Percentiles rank a stretch among this genome's conserved stretches.
Evolutionary conservation across 768 basidiomycete species (phyloP).

Genomic region (Lactarius pseudohatsudake): DNA sequence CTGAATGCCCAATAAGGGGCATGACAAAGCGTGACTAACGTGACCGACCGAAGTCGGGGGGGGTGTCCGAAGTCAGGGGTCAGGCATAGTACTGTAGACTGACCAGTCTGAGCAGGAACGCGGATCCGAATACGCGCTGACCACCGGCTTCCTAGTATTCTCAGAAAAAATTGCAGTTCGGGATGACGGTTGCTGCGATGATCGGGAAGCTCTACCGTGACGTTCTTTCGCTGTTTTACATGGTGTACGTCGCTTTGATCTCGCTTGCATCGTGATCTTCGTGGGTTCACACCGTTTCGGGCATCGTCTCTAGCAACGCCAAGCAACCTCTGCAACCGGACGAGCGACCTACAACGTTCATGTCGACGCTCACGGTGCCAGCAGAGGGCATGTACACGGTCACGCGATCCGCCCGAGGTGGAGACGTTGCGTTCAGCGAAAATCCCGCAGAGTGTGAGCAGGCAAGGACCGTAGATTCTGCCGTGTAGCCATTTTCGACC

Average conservation of each 20-base stretch:
- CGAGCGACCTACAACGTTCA: background rate
- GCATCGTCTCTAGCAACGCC: conserved; percentile 1
- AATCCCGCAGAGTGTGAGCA: too few relatives aligned
- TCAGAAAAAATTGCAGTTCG: background rate
- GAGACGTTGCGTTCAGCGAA: background rate
- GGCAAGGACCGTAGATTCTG: background rate
- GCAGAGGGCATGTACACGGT: background rate
- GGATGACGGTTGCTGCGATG: background rate
- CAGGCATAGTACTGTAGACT: too few relatives aligned
- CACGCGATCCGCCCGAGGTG: background rate
- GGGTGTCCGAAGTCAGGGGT: too few relatives aligned
- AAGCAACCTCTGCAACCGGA: background rate
- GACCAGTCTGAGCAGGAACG: too few relatives aligned
- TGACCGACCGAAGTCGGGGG: too few relatives aligned
- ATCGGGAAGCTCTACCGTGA: conserved; percentile 24
- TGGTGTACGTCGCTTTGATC: conserved; percentile 2
- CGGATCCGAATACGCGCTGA: background rate
- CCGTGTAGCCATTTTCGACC: background rate
- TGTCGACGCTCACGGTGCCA: conserved; percentile 15
- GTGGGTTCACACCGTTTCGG: background rate
- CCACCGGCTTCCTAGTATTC: background rate
- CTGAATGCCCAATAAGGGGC: too few relatives aligned
- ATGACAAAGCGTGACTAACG: too few relatives aligned
- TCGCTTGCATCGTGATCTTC: background rate
- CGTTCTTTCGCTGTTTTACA: conserved; percentile 19